A percentile compares a stretch with the other conserved stretches of the same genome.
phyloP scores from a whole-genome alignment of 2,329 filamentous ascomycete species.

The Drechslerella dactyloides region DNA sequence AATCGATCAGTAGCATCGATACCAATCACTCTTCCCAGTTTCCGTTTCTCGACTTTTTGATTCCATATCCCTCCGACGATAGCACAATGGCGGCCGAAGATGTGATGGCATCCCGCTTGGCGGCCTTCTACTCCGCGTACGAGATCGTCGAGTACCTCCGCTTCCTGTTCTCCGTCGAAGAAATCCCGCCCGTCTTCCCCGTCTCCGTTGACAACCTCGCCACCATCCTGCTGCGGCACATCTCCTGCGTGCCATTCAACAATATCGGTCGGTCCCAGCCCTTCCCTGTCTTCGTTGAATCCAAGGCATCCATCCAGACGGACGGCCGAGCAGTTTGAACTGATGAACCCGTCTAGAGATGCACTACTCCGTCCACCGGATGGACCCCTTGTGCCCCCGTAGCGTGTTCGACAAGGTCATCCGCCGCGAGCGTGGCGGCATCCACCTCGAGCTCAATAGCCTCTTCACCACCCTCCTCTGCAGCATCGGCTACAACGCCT shows the following conservation, averaged over 20 bases:
- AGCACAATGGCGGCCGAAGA: slow-evolving; percentile 13
- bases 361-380: slow-evolving; percentile 30
- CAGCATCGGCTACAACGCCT: slow-evolving; percentile 28
- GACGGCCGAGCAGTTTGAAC: no score
- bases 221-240: slow-evolving; percentile 26
- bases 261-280: slow-evolving; percentile 23
- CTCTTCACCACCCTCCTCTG: slow-evolving; percentile 37
- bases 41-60: no score
- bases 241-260: slow-evolving; percentile 23
- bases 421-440: slow-evolving; percentile 33
- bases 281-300: no score
- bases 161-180: slow-evolving; percentile 29
- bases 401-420: slow-evolving; percentile 40
- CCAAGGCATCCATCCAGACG: no score
- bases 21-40: no score
- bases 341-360: slow-evolving; percentile 18
- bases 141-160: slow-evolving; percentile 33
- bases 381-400: slow-evolving; percentile 14
- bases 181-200: slow-evolving; percentile 12
- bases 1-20: no score
- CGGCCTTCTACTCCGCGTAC: slow-evolving; percentile 5
- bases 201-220: slow-evolving; percentile 26
- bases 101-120: no score
- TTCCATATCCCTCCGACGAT: no score
- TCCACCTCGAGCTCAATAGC: slow-evolving; percentile 40